Evolutionary conservation across 176 grass and related monocot genomes (phyloP).

Genomic region (Secale cereale): DNA sequence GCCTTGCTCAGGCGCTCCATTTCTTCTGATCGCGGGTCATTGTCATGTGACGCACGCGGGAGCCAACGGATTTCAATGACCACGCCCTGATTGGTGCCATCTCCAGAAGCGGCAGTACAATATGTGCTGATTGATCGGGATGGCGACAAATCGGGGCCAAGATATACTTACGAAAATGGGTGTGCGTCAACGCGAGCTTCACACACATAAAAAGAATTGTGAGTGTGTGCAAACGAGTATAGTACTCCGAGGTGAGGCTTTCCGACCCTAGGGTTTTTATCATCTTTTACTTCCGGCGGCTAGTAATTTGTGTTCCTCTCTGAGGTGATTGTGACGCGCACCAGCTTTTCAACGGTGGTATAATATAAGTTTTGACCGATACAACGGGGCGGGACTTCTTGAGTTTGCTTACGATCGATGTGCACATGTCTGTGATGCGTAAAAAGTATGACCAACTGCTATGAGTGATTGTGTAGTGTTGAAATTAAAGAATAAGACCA

Average conservation of each 20-base stretch:
- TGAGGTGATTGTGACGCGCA: neutral
- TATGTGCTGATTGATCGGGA: neutral
- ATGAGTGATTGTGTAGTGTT: neutral
- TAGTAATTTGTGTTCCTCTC: neutral
- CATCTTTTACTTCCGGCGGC: neutral
- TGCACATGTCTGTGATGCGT: neutral
- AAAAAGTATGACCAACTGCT: neutral
- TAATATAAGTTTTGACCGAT: neutral
- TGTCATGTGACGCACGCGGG: constrained; percentile 31
- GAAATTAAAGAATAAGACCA: no score
- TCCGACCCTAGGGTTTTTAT: neutral
- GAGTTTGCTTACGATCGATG: neutral
- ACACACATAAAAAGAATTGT: neutral
- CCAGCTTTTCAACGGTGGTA: neutral
- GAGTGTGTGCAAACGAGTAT: neutral
- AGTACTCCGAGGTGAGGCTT: neutral
- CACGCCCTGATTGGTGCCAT: constrained; percentile 28
- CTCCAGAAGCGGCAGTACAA: constrained; percentile 22
- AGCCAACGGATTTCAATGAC: constrained; percentile 47
- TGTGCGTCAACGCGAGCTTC: constrained; percentile 9
- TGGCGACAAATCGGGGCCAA: constrained; percentile 18
- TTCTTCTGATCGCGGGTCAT: constrained; percentile 9
- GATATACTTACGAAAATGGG: neutral
- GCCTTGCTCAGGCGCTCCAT: neutral
- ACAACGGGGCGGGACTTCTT: neutral